Evolutionary conservation across 2,329 filamentous ascomycete genomes (phyloP).

Genomic region (Ophiostoma australiae): DNA sequence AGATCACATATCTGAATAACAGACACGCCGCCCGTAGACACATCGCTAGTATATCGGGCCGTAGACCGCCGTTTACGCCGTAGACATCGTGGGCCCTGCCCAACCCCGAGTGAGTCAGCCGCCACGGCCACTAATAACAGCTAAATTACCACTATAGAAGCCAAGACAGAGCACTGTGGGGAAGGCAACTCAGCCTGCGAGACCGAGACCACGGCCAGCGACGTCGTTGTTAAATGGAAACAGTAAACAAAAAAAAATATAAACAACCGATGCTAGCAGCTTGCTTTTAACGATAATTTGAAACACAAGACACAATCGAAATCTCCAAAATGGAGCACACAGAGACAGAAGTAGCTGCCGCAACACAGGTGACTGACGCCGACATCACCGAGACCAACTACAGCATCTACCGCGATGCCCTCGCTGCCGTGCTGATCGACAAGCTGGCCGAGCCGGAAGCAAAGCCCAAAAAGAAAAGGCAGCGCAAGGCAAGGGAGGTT

Average conservation of each 20-base stretch:
- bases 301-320: neutral
- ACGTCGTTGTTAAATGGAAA: neutral
- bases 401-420: conserved; percentile 66
- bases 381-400: conserved; percentile 46
- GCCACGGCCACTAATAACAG: neutral
- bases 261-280: neutral
- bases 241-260: neutral
- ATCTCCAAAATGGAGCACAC: neutral
- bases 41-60: too few species aligned
- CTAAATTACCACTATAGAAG: neutral
- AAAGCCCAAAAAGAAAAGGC: conserved; percentile 14
- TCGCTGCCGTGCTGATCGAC: conserved; percentile 64
- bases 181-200: neutral
- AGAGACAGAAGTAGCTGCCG: neutral
- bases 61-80: neutral
- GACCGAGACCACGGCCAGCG: neutral
- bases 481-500: neutral
- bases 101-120: neutral
- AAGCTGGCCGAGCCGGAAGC: conserved; percentile 43
- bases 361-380: conserved; percentile 17
- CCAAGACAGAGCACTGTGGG: neutral
- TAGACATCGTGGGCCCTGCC: neutral
- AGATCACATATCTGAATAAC: neutral
- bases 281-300: neutral
- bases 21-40: neutral